These are phyloP conservation scores for Biancaea sappan DNA, from an alignment of 306 rosid genomes.

Conservation along the genomic window DNA sequence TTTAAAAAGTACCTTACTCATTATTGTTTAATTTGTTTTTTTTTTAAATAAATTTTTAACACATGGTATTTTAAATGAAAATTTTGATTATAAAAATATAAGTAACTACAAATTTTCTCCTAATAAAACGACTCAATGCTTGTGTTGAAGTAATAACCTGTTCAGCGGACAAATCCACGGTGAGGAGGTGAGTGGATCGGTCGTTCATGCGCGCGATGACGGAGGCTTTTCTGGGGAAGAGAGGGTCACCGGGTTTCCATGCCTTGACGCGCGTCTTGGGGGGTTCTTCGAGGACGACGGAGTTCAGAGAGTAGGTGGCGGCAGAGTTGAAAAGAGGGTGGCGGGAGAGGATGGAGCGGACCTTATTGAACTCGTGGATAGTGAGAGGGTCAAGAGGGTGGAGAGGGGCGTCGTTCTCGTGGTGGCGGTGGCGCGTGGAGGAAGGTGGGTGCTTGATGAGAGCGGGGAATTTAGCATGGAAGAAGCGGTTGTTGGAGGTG, in stretches of 20 bases:
- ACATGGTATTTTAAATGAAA: too few species aligned
- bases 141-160: not conserved
- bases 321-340: conserved; percentile 53
- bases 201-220: conserved; percentile 53
- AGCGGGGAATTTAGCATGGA: conserved; percentile 25
- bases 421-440: conserved; percentile 41
- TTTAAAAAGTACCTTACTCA: too few species aligned
- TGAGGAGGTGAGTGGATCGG: conserved; percentile 42
- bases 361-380: conserved; percentile 55
- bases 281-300: conserved; percentile 70
- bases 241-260: conserved; percentile 60
- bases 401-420: conserved; percentile 52
- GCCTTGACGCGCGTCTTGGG: conserved; percentile 53
- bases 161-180: conserved; percentile 48
- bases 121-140: not conserved
- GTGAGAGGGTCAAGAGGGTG: conserved; percentile 95
- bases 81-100: too few species aligned
- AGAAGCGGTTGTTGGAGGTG: conserved; percentile 53
- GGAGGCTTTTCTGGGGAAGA: conserved; percentile 58
- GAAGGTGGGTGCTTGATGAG: conserved; percentile 25
- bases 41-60: too few species aligned
- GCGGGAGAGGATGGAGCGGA: conserved; percentile 50
- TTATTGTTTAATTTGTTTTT: too few species aligned
- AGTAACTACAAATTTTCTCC: too few species aligned
- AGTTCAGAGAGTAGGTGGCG: conserved; percentile 49